Base-by-base conservation (phyloP, 441 rosid species). In the California macrophylla region DNA sequence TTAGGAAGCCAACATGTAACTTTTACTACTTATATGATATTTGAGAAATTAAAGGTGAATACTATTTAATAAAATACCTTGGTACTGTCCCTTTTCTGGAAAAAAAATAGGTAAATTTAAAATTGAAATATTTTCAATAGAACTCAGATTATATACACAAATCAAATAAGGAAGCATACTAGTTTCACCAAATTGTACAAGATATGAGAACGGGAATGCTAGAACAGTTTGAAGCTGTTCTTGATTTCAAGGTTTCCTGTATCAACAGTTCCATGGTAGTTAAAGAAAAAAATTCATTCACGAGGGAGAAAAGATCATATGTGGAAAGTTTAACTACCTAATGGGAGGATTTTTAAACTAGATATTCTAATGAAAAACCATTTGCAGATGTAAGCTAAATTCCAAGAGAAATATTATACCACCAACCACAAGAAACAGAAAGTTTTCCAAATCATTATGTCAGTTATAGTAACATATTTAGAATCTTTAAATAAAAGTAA, bases 341-440 rank as follows among this genome's bases (percentile, higher is more conserved):
- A 58, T 23, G 24, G 29, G 24, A 9, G 23, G 64, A 58, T 58
- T 58, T 23, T 58, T 12, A 9, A 3, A 9, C 5, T 23, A 9
- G 28, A 24, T 58, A 58, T 10, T 9, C 9, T 9, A 58, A 58
- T 54, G 26, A 54, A 54, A 54, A 7, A 21, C 4, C 0, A 20
- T 58, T 58, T 24, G n/a, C n/a, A 58, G 29, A 58, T 58, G 64
- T 58, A 58, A 24, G 64, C 64, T 26, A 58, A 23, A 58, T 34
- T 58, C 64, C 64, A 58, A 3, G 64, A 58, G 30, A 58, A 58
- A 15, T 4, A 50, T 58, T 58, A 58, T 9, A 12, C 6, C 23
- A 6, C 3, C 62, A 56, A 58, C 64, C 30, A 10, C 7, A 10
- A 10, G 15, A 40, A n/a, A 10, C 24, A 58, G 7, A 24, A 58